phyloP scores from a whole-genome alignment of 2,329 filamentous ascomycete genomes.

The Bisporella sp. region DNA sequence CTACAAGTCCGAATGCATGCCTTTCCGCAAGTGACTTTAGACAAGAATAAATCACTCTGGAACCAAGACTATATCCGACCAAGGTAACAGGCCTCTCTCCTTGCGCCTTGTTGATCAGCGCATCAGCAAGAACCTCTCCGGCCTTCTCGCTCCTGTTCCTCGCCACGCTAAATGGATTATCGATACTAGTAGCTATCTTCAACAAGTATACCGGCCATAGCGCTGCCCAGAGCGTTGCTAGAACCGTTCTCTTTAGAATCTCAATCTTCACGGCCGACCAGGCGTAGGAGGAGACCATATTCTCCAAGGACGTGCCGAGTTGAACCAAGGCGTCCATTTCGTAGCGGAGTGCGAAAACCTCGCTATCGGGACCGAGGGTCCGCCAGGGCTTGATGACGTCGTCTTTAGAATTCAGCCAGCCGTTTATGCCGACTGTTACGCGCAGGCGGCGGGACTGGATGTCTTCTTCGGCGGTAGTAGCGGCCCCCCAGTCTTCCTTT shows the following conservation, averaged over 20 bases:
- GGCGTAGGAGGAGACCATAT: conserved; percentile 54
- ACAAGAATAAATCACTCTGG: conserved; percentile 57
- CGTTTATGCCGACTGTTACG: conserved; percentile 80
- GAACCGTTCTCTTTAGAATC: conserved; percentile 50
- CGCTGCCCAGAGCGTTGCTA: conserved; percentile 35
- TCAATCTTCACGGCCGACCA: conserved; percentile 54
- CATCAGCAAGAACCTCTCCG: conserved; percentile 54
- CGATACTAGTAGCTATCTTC: conserved; percentile 45
- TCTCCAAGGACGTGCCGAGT: conserved; percentile 66
- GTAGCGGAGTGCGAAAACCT: conserved; percentile 79
- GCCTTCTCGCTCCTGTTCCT: conserved; percentile 53
- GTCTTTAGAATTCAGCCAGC: conserved; percentile 70
- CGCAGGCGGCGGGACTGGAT: conserved; percentile 49
- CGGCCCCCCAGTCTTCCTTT: conserved; percentile 31
- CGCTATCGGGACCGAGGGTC: conserved; percentile 61
- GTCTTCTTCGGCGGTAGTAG: conserved; percentile 18
- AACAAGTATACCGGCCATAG: conserved; percentile 43
- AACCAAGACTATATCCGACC: conserved; percentile 54
- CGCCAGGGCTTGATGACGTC: conserved; percentile 78
- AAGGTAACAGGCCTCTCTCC: conserved; percentile 56
- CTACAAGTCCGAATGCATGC: conserved; percentile 56
- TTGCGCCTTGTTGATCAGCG: conserved; percentile 69
- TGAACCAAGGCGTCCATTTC: conserved; percentile 72
- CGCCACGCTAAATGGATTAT: conserved; percentile 56
- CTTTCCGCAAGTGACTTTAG: conserved; percentile 52